Evolutionary conservation across 345 rosid species (phyloP).

Genomic region (Mercurialis annua): DNA sequence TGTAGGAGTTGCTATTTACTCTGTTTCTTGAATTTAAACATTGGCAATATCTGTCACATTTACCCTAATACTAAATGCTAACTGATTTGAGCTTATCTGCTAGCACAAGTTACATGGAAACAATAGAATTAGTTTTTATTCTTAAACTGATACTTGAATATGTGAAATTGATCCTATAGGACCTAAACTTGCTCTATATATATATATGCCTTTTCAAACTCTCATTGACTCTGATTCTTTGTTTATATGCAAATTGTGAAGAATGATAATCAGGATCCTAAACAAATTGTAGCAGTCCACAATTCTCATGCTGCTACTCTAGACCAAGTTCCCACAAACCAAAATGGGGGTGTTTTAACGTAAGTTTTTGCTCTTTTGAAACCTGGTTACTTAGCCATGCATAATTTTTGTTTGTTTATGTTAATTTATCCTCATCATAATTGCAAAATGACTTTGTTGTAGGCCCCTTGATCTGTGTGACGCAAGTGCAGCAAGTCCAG

Average conservation of each 20-base stretch:
- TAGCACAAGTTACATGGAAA: not conserved
- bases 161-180: constrained; percentile 12
- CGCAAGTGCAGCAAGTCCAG: constrained; percentile 55
- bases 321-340: constrained; percentile 82
- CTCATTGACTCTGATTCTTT: constrained; percentile 26
- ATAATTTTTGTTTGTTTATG: not conserved
- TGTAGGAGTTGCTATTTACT: not conserved
- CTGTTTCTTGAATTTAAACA: not conserved
- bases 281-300: constrained; percentile 67
- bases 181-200: constrained; percentile 15
- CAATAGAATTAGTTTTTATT: not conserved
- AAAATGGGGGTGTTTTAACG: constrained; percentile 67
- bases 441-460: constrained; percentile 31
- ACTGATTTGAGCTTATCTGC: not conserved
- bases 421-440: not conserved
- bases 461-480: constrained; percentile 98
- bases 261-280: constrained; percentile 71
- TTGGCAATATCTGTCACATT: not conserved
- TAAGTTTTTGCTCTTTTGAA: constrained; percentile 41
- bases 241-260: constrained; percentile 36
- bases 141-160: not conserved
- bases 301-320: constrained; percentile 77
- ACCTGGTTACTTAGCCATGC: constrained; percentile 4
- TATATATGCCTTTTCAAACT: constrained; percentile 11
- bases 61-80: not conserved